Evolutionary conservation across 2,329 filamentous ascomycete species (phyloP).

Genomic region (Alternaria arborescens): DNA sequence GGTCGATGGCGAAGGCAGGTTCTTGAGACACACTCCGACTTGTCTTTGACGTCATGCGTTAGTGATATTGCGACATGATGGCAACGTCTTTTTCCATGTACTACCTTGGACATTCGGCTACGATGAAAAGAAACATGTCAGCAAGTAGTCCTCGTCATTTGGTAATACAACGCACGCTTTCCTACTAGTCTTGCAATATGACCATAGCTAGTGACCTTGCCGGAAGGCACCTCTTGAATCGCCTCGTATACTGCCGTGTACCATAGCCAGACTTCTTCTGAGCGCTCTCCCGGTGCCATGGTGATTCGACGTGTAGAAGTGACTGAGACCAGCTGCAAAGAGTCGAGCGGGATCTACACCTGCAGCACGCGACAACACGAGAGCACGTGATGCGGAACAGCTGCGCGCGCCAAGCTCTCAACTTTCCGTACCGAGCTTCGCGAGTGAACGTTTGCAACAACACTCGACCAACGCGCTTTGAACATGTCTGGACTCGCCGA

Average conservation of each 20-base stretch:
- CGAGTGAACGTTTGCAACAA: not conserved
- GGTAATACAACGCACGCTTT: conserved; percentile 65
- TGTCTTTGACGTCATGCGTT: conserved; percentile 64
- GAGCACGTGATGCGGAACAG: conserved; percentile 18
- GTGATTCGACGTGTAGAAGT: conserved; percentile 7
- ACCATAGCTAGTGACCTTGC: conserved; percentile 87
- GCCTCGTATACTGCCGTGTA: conserved; percentile 81
- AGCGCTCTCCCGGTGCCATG: conserved; percentile 67
- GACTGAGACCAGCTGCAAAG: conserved; percentile 1
- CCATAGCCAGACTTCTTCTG: conserved; percentile 78
- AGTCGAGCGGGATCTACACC: conserved; percentile 11
- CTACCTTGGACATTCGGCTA: conserved; percentile 60
- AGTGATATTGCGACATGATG: conserved; percentile 46
- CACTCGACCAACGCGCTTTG: conserved; percentile 20
- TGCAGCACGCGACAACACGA: conserved; percentile 39
- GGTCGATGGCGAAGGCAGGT: conserved; percentile 68
- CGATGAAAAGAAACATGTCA: conserved; percentile 28
- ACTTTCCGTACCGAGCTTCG: conserved; percentile 11
- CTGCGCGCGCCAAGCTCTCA: conserved; percentile 19
- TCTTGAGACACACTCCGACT: conserved; percentile 89
- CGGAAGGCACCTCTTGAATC: conserved; percentile 82
- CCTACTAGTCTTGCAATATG: conserved; percentile 78
- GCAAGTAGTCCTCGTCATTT: conserved; percentile 25
- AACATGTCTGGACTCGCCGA: conserved; percentile 71
- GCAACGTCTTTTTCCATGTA: conserved; percentile 18